Percentiles rank a stretch among this genome's conserved stretches.
phyloP scores from a whole-genome alignment of 2,329 filamentous ascomycete species.

The Achaetomium macrosporum region DNA sequence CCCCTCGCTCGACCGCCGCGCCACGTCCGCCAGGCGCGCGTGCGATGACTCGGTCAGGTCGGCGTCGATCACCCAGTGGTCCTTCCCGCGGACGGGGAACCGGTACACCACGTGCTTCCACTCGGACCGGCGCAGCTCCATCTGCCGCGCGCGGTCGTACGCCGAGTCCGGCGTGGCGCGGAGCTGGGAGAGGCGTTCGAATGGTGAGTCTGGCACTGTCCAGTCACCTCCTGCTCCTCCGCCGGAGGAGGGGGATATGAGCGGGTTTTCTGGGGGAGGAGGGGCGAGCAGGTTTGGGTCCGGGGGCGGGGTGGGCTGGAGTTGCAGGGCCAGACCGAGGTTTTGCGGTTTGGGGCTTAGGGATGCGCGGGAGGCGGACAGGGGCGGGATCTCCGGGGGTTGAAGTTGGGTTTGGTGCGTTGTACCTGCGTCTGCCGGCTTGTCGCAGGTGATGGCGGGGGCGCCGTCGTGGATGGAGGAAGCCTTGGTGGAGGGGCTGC shows the following conservation, averaged over 20 bases:
- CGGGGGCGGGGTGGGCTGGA: not conserved
- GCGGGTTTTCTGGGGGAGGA: not conserved
- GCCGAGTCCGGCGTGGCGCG: conserved; percentile 20
- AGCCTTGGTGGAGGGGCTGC: conserved; percentile 12
- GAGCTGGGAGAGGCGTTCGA: conserved; percentile 18
- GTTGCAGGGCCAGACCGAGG: conserved; percentile 8
- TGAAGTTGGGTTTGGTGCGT: not conserved
- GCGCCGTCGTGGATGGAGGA: conserved; percentile 14
- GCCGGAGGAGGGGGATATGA: not conserved
- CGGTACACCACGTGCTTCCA: conserved; percentile 19
- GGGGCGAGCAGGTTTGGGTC: conserved; percentile 2
- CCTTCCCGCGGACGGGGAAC: conserved; percentile 16
- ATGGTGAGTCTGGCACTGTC: conserved; percentile 17
- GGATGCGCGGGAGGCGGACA: conserved; percentile 2
- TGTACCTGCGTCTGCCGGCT: not conserved
- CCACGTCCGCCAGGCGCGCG: conserved; percentile 17
- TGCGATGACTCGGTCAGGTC: conserved; percentile 21
- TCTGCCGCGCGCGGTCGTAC: conserved; percentile 20
- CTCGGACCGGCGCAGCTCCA: conserved; percentile 20
- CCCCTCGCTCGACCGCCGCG: conserved; percentile 15
- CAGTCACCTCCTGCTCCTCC: conserved; percentile 3
- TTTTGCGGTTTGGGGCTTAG: not conserved
- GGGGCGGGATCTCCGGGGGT: conserved; percentile 10
- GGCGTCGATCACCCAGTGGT: conserved; percentile 20
- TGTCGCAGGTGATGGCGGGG: not conserved